A percentile compares a stretch with the other conserved stretches of the same genome.
Evolutionary conservation across 1,284 basidiomycete species (phyloP).

Genomic region (Flammula alnicola): DNA sequence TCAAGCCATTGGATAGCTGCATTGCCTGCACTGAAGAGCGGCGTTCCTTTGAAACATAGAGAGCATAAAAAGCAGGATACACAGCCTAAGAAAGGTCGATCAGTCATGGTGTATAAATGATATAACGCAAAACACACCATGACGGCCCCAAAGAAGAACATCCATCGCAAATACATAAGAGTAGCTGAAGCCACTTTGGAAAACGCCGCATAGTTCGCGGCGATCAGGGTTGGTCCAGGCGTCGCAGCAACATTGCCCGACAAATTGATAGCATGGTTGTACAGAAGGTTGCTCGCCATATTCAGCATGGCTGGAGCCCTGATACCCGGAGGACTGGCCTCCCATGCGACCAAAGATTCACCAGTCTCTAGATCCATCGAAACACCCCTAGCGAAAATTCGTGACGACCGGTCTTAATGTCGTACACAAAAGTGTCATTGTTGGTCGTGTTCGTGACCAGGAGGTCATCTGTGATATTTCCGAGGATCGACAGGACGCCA

Average conservation of each 20-base stretch:
- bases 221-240: slow-evolving; percentile 48
- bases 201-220: slow-evolving; percentile 58
- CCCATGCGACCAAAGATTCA: slow-evolving; percentile 15
- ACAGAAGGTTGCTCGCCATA: slow-evolving; percentile 67
- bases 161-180: slow-evolving; percentile 46
- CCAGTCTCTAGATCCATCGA: slow-evolving; percentile 13
- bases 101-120: background rate
- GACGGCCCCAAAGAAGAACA: slow-evolving; percentile 58
- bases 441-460: slow-evolving; percentile 35
- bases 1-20: slow-evolving; percentile 79
- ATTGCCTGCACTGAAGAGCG: slow-evolving; percentile 76
- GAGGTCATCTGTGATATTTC: slow-evolving; percentile 30
- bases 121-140: slow-evolving; percentile 52
- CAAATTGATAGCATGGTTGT: slow-evolving; percentile 58
- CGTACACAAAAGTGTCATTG: slow-evolving; percentile 7
- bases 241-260: slow-evolving; percentile 36
- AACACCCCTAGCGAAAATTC: slow-evolving; percentile 11
- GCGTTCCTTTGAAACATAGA: slow-evolving; percentile 75
- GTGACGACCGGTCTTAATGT: background rate
- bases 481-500: slow-evolving; percentile 47
- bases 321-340: slow-evolving; percentile 19
- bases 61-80: slow-evolving; percentile 79
- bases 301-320: slow-evolving; percentile 64
- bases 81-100: slow-evolving; percentile 55
- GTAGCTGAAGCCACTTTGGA: slow-evolving; percentile 55